Percentiles rank a stretch among this genome's conserved stretches.
Evolutionary conservation across 2,329 filamentous ascomycete species (phyloP).

Genomic region (Scolecobasidium constrictum): DNA sequence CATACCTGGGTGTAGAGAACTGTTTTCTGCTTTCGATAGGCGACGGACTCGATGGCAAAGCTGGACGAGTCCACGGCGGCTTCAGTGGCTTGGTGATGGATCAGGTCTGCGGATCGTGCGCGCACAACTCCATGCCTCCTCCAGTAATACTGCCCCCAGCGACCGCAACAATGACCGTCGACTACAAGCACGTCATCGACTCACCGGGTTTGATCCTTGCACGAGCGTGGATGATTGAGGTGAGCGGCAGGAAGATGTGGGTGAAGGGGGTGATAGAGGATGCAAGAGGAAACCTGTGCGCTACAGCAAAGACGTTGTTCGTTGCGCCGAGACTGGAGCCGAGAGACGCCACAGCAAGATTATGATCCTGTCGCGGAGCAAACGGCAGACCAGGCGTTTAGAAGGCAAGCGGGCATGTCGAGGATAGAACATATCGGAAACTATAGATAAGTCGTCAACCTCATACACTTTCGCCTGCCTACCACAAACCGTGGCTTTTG

Average conservation of each 20-base stretch:
- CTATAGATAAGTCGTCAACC: no score
- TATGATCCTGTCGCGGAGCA: no score
- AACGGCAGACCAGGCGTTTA: no score
- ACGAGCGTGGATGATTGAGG: constrained; percentile 2
- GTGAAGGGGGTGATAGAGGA: not conserved
- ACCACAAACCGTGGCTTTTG: no score
- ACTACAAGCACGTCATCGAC: not conserved
- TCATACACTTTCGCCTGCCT: no score
- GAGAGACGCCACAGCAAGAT: no score
- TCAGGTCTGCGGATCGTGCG: not conserved
- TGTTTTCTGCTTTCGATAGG: constrained; percentile 5
- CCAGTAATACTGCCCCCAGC: constrained; percentile 1
- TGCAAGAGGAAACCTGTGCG: not conserved
- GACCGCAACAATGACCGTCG: constrained; percentile 4
- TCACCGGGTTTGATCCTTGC: not conserved
- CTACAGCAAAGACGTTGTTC: constrained; percentile 1
- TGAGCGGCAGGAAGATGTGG: not conserved
- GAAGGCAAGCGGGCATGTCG: no score
- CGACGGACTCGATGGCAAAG: constrained; percentile 1
- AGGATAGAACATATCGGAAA: no score
- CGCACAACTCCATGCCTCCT: not conserved
- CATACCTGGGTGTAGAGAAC: not conserved
- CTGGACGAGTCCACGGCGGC: not conserved
- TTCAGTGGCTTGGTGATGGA: constrained; percentile 1
- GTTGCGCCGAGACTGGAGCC: no score